A percentile compares a stretch with the other conserved stretches of the same genome.
These are phyloP conservation scores for Furcasterigmium sp. DNA, from an alignment of 2,329 filamentous ascomycete genomes.

Conservation along the genomic window DNA sequence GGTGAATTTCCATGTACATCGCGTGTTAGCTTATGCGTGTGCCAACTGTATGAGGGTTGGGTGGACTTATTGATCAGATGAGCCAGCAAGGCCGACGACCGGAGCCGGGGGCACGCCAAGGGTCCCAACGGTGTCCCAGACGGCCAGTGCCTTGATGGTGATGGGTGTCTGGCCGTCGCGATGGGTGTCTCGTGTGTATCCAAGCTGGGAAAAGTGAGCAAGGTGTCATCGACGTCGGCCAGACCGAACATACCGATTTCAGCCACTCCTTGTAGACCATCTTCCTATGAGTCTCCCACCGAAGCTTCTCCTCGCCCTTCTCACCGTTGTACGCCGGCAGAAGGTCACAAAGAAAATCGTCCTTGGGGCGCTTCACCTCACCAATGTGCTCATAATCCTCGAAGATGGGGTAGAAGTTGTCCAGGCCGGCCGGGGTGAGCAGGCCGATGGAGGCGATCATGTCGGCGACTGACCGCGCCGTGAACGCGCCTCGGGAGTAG, in stretches of 20 bases:
- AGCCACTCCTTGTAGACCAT: slow-evolving; percentile 28
- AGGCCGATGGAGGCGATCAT: slow-evolving; percentile 14
- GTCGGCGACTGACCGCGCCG: slow-evolving; percentile 26
- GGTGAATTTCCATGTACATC: slow-evolving; percentile 30
- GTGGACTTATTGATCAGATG: slow-evolving; percentile 23
- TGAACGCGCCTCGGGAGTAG: slow-evolving; percentile 30
- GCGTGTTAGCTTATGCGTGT: background rate
- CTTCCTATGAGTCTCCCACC: slow-evolving; percentile 26
- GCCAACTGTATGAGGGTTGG: background rate
- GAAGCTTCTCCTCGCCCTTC: slow-evolving; percentile 20
- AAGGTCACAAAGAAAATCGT: slow-evolving; percentile 17
- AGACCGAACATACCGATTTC: slow-evolving; percentile 19
- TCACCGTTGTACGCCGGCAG: slow-evolving; percentile 17
- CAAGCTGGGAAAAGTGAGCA: slow-evolving; percentile 13
- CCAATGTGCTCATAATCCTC: slow-evolving; percentile 18
- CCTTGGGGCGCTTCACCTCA: slow-evolving; percentile 10
- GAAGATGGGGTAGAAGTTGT: slow-evolving; percentile 9
- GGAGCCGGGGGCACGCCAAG: slow-evolving; percentile 30
- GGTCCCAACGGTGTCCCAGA: slow-evolving; percentile 46
- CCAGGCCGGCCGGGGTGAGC: slow-evolving; percentile 9
- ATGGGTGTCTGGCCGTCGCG: slow-evolving; percentile 25
- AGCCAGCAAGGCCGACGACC: slow-evolving; percentile 29
- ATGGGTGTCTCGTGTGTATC: slow-evolving; percentile 29
- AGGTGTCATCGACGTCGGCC: background rate
- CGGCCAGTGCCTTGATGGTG: slow-evolving; percentile 40